Evolutionary conservation across 257 asterid species (phyloP).

Genomic region (Nicotiana benthamiana): DNA sequence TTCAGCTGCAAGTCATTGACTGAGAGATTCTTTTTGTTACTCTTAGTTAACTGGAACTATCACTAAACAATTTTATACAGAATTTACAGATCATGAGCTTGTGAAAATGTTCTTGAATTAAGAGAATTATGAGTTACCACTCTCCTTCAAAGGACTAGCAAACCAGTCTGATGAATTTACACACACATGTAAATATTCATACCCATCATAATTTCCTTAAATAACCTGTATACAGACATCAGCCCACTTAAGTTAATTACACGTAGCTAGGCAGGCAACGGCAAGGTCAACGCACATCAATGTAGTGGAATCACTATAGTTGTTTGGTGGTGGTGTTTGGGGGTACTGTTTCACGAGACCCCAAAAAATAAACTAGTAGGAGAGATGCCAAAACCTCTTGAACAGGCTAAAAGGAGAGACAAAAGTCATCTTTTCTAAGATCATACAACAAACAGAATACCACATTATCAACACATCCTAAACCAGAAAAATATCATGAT

Average conservation of each 20-base stretch:
- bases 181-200: too few relatives aligned
- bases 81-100: background rate
- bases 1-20: conserved; percentile 32
- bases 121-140: background rate
- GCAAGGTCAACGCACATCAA: background rate
- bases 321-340: too few relatives aligned
- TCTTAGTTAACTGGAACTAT: background rate
- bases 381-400: background rate
- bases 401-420: background rate
- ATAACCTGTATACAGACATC: too few relatives aligned
- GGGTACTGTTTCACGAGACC: background rate
- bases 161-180: background rate
- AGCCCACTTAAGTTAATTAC: too few relatives aligned
- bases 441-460: background rate
- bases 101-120: background rate
- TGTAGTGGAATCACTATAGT: background rate
- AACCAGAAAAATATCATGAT: background rate
- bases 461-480: background rate
- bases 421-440: background rate
- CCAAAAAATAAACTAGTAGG: background rate
- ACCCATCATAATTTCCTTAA: too few relatives aligned
- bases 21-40: conserved; percentile 7
- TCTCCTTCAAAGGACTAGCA: background rate
- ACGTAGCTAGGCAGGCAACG: too few relatives aligned
- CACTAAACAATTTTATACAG: background rate